Evolutionary conservation across 306 rosid genomes (phyloP).

Genomic region (Prunus campanulata): DNA sequence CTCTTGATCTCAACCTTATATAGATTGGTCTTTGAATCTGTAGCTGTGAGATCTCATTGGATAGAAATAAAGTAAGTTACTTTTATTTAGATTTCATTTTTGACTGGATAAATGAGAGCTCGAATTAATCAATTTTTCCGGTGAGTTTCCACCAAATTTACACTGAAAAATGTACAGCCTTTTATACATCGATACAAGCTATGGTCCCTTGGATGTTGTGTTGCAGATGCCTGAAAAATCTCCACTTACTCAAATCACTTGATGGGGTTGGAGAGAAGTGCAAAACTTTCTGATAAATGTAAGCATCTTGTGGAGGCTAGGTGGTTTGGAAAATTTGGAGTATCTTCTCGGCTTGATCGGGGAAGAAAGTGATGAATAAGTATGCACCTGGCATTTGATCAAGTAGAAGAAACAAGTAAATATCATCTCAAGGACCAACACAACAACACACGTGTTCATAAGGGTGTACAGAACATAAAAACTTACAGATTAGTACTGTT

Average conservation of each 20-base stretch:
- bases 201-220: background rate
- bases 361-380: constrained; percentile 84
- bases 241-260: background rate
- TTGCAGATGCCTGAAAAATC: constrained; percentile 6
- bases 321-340: constrained; percentile 53
- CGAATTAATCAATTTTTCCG: background rate
- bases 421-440: background rate
- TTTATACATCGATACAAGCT: background rate
- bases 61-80: background rate
- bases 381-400: constrained; percentile 63
- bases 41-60: background rate
- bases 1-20: background rate
- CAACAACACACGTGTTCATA: no score
- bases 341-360: constrained; percentile 94
- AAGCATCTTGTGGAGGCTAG: constrained; percentile 23
- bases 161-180: background rate
- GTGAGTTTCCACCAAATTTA: background rate
- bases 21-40: background rate
- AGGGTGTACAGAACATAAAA: background rate
- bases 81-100: background rate
- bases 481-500: constrained; percentile 86
- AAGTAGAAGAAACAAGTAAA: background rate
- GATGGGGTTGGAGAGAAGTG: background rate
- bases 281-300: background rate
- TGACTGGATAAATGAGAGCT: background rate